Base-by-base conservation (phyloP, 352 stramenopile species). In the Salisapilia sapeloensis region DNA sequence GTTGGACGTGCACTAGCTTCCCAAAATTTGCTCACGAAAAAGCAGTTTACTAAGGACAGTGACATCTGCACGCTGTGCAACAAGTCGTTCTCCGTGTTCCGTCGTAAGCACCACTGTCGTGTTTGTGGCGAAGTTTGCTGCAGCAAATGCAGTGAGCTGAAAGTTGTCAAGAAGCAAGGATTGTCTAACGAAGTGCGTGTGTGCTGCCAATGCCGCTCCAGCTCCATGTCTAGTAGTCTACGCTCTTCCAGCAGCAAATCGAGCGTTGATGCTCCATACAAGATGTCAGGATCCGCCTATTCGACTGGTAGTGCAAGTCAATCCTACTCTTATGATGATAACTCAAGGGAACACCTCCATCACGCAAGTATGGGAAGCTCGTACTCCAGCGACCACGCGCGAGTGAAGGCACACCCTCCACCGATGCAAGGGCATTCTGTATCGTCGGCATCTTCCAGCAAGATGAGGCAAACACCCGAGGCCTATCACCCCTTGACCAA, bases 71-170 rank as follows among this genome's bases (percentile, higher is more conserved):
- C 63, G 40, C 25, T 85, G 29, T 90, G 75, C 33, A 32, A 60
- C 15, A 86, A 83, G 40, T 48, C 53, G 11, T 90, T 90, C 40
- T 69, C 48, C 9, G 50, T 86, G 17, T 59, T 90, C 29, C 69
- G 71, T 0, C 69, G 71, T 26, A 87, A 87, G 48, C 75, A 90
- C 40, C 75, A 90, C 47, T 90, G 75, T 43, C 65, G 71, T 24
- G 54, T 90, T 1, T 90, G 75, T 33, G 75, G 71, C 21, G 75
- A 90, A 33, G 67, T 90, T 9, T 66, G 86, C 6, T 90, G 75
- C 42, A 79, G 60, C 56, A 84, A 75, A 32, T 90, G 75, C 43
- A 84, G 65, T 1, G 65, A 89, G 38, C 63, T 84, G 25, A 83
- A 81, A 43, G 78, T 44, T 5, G 35, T 89, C 8, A 69, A 70